phyloP scores from a whole-genome alignment of 805 yeast genomes.

The Cyberlindnera suaveolens region DNA sequence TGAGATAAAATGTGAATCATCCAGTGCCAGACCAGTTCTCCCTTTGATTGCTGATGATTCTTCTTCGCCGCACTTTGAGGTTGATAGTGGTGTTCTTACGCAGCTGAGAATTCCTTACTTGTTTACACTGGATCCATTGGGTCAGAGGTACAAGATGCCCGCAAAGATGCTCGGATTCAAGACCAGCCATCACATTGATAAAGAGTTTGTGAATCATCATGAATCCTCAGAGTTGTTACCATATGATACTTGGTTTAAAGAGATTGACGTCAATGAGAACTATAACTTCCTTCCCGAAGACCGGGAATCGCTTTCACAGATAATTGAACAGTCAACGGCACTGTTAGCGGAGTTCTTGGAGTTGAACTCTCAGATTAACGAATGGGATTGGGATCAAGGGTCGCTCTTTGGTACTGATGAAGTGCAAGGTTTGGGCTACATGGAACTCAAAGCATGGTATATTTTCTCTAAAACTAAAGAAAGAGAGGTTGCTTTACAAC shows the following conservation, averaged over 20 bases:
- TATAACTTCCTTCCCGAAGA: slow-evolving; percentile 39
- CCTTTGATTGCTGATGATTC: slow-evolving; percentile 59
- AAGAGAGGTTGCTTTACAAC: neutral
- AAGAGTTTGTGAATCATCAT: slow-evolving; percentile 7
- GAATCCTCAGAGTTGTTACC: slow-evolving; percentile 15
- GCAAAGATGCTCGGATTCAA: slow-evolving; percentile 21
- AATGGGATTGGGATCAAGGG: slow-evolving; percentile 18
- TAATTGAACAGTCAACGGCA: slow-evolving; percentile 22
- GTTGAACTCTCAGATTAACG: slow-evolving; percentile 1
- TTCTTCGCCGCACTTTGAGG: slow-evolving; percentile 39
- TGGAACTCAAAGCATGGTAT: slow-evolving; percentile 5
- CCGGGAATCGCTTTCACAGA: slow-evolving; percentile 25
- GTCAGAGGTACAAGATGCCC: slow-evolving; percentile 27
- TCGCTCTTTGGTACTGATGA: slow-evolving; percentile 7
- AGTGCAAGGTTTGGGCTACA: neutral
- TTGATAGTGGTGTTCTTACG: slow-evolving; percentile 18
- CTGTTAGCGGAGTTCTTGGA: slow-evolving; percentile 8
- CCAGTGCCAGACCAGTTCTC: slow-evolving; percentile 37
- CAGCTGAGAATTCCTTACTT: slow-evolving; percentile 49
- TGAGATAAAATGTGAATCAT: slow-evolving; percentile 30
- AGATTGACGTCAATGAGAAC: slow-evolving; percentile 43
- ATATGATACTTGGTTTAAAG: slow-evolving; percentile 38
- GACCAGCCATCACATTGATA: slow-evolving; percentile 1
- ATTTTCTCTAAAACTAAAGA: slow-evolving; percentile 5
- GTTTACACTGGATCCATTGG: slow-evolving; percentile 40